Percentiles rank a stretch among this genome's conserved stretches.
Conservation (phyloP, 495 filamentous ascomycete species). For the Xylaria venustula region DNA sequence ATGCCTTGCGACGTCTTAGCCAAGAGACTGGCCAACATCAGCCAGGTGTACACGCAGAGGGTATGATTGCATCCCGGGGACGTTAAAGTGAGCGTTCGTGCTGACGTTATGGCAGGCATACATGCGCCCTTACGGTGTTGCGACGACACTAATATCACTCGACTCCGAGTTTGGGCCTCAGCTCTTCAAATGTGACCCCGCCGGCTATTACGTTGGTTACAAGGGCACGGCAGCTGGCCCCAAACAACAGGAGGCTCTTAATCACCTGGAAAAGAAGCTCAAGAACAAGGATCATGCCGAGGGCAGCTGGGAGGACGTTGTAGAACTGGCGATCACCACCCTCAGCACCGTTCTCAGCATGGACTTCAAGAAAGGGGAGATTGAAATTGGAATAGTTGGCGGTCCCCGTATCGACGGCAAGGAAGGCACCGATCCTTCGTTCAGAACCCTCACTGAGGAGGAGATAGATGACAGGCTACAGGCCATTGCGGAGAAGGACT, state of each 20-base stretch:
- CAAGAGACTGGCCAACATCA: constrained; percentile 97
- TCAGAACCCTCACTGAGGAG: constrained; percentile 89
- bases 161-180: constrained; percentile 93
- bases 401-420: constrained; percentile 75
- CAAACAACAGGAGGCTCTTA: constrained; percentile 97
- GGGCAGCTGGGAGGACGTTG: constrained; percentile 95
- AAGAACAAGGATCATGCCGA: constrained; percentile 97
- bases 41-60: constrained; percentile 97
- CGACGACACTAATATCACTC: constrained; percentile 88
- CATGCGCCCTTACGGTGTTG: constrained; percentile 96
- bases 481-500: constrained; percentile 98
- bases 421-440: constrained; percentile 72
- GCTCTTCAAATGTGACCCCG: constrained; percentile 97
- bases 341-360: constrained; percentile 95
- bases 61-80: constrained; percentile 49
- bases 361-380: constrained; percentile 98
- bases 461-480: constrained; percentile 98
- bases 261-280: constrained; percentile 97
- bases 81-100: background rate
- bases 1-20: constrained; percentile 97
- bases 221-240: constrained; percentile 96
- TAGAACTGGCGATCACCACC: constrained; percentile 91
- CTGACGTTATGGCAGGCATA: constrained; percentile 66
- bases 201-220: constrained; percentile 96
- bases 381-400: constrained; percentile 96